Conservation (phyloP, 768 basidiomycete species). For the Tylopilus sp. region DNA sequence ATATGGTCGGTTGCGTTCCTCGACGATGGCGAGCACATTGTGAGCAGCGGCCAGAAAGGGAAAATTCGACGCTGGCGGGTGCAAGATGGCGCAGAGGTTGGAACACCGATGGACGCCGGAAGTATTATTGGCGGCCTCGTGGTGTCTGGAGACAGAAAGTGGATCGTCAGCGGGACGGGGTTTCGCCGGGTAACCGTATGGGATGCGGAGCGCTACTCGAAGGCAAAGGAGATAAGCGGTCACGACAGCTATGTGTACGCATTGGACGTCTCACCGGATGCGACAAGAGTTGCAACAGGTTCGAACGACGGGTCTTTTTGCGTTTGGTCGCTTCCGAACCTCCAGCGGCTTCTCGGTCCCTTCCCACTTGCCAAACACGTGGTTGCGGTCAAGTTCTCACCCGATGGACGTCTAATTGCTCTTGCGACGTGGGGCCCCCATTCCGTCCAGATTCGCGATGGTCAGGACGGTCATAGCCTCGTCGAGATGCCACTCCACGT, state of each 20-base stretch:
- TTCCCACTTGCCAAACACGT: neutral
- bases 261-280: conserved; percentile 7
- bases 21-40: neutral
- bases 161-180: conserved; percentile 1
- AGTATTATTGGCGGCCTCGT: neutral
- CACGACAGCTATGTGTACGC: neutral
- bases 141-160: neutral
- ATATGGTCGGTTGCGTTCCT: neutral
- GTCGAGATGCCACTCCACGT: neutral
- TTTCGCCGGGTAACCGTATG: neutral
- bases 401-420: conserved; percentile 1
- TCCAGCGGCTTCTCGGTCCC: neutral
- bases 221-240: neutral
- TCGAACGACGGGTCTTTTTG: neutral
- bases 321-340: conserved; percentile 7
- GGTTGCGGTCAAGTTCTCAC: conserved; percentile 8
- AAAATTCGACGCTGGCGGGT: conserved; percentile 3
- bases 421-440: neutral
- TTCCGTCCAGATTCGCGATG: conserved; percentile 1
- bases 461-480: neutral
- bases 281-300: neutral
- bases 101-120: neutral
- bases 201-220: neutral
- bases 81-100: neutral
- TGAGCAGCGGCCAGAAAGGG: neutral